Conservation (phyloP, 2,329 filamentous ascomycete genomes). For the Colletotrichum cuscutae region DNA sequence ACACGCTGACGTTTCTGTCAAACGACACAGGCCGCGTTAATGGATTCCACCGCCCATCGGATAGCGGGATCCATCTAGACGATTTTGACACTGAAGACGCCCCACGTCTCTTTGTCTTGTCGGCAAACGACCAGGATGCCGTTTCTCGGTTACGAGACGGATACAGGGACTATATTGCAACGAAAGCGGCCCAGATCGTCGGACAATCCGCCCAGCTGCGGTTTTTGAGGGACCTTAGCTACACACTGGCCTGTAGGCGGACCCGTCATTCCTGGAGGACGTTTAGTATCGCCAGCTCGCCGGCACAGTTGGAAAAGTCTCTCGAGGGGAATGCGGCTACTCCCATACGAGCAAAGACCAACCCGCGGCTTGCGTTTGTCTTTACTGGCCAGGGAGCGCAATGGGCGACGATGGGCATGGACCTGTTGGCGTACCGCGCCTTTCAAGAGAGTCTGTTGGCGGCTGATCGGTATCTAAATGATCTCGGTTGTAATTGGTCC, state of each 20-base stretch:
- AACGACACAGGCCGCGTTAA: neutral
- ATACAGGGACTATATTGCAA: conserved; percentile 37
- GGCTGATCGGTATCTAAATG: conserved; percentile 45
- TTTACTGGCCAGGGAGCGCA: conserved; percentile 44
- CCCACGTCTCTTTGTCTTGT: conserved; percentile 54
- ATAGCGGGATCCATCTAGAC: conserved; percentile 21
- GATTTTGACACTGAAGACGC: neutral
- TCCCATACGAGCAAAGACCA: neutral
- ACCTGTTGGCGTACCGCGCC: conserved; percentile 41
- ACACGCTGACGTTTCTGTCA: neutral
- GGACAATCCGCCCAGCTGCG: neutral
- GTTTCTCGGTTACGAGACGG: conserved; percentile 48
- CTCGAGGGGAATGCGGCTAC: neutral
- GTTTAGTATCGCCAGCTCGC: conserved; percentile 16
- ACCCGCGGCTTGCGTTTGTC: conserved; percentile 35
- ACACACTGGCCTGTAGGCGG: conserved; percentile 49
- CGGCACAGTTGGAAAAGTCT: neutral
- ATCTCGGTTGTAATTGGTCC: conserved; percentile 43
- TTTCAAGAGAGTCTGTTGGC: conserved; percentile 49
- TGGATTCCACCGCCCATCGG: neutral
- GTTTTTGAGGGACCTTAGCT: conserved; percentile 49
- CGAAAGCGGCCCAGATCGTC: conserved; percentile 10
- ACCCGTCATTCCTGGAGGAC: conserved; percentile 23
- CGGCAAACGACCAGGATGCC: conserved; percentile 52
- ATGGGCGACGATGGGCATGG: conserved; percentile 38